Percentiles rank a stretch among this genome's conserved stretches.
phyloP scores from a whole-genome alignment of 2,329 filamentous ascomycete species.

The Sporothrix curviconia region DNA sequence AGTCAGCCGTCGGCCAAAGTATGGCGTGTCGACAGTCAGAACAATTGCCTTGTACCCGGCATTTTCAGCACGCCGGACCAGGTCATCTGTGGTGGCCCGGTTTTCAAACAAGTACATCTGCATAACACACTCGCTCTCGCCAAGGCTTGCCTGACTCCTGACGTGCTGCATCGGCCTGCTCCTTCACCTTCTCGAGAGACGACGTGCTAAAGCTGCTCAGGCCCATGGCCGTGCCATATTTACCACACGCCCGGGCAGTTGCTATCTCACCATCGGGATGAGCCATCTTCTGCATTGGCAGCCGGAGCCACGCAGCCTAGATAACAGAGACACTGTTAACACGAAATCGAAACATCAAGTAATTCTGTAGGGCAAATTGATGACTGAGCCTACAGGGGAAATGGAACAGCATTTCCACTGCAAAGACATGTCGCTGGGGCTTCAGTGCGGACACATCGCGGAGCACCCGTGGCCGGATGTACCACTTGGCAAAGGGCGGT shows the following conservation, averaged over 20 bases:
- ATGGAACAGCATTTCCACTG: not conserved
- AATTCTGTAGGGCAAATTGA: too few species aligned
- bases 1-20: not conserved
- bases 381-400: not conserved
- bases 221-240: not conserved
- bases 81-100: not conserved
- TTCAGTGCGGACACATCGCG: not conserved
- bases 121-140: not conserved
- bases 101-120: conserved; percentile 4
- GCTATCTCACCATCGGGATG: not conserved
- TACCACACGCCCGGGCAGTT: not conserved
- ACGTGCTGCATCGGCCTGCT: not conserved
- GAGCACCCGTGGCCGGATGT: not conserved
- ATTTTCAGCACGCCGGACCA: not conserved
- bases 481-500: not conserved
- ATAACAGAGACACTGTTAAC: not conserved
- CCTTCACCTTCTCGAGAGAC: not conserved
- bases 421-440: not conserved
- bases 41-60: not conserved
- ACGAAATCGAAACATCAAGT: too few species aligned
- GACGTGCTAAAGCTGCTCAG: conserved; percentile 1
- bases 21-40: not conserved
- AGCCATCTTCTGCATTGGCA: not conserved
- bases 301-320: not conserved
- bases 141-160: not conserved